Percentiles rank a stretch among this genome's conserved stretches.
phyloP scores from a whole-genome alignment of 805 yeast genomes.

The Wickerhamiella parazyma region DNA sequence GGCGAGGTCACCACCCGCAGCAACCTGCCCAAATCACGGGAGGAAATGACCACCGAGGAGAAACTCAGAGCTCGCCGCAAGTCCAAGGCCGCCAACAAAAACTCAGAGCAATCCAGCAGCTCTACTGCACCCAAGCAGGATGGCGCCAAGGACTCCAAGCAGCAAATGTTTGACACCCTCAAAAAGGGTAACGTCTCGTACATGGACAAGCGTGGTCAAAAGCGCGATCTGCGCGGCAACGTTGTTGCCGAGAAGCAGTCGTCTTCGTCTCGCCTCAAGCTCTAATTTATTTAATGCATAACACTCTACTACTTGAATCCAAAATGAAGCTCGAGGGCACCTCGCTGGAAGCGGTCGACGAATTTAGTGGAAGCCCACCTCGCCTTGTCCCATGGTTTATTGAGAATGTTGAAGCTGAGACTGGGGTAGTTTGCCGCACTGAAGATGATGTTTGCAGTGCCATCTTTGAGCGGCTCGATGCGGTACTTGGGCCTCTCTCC shows the following conservation, averaged over 20 bases:
- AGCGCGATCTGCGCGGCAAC: slow-evolving; percentile 60
- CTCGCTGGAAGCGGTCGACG: slow-evolving; percentile 24
- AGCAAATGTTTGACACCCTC: slow-evolving; percentile 49
- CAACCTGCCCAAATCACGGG: slow-evolving; percentile 69
- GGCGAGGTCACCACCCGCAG: slow-evolving; percentile 55
- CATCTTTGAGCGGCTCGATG: slow-evolving; percentile 17
- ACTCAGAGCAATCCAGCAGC: slow-evolving; percentile 29
- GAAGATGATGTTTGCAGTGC: slow-evolving; percentile 24
- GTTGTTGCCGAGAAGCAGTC: slow-evolving; percentile 31
- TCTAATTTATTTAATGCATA: slow-evolving; percentile 16
- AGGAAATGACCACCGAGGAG: slow-evolving; percentile 71
- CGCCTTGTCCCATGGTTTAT: slow-evolving; percentile 26
- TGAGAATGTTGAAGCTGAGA: slow-evolving; percentile 25
- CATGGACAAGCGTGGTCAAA: slow-evolving; percentile 62
- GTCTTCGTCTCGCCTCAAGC: slow-evolving; percentile 19
- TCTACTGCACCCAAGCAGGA: slow-evolving; percentile 22
- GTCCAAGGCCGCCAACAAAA: slow-evolving; percentile 58
- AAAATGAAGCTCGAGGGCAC: slow-evolving; percentile 27
- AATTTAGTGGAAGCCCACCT: slow-evolving; percentile 21
- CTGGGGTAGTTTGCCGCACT: slow-evolving; percentile 26
- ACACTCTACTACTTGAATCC: slow-evolving; percentile 22
- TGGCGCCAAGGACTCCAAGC: slow-evolving; percentile 27
- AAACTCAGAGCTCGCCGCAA: slow-evolving; percentile 79
- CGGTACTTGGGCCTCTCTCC: slow-evolving; percentile 24
- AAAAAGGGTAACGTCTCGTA: slow-evolving; percentile 67